Conservation (phyloP, 108 stramenopile species). For the Stephanodiscus minutulus region DNA sequence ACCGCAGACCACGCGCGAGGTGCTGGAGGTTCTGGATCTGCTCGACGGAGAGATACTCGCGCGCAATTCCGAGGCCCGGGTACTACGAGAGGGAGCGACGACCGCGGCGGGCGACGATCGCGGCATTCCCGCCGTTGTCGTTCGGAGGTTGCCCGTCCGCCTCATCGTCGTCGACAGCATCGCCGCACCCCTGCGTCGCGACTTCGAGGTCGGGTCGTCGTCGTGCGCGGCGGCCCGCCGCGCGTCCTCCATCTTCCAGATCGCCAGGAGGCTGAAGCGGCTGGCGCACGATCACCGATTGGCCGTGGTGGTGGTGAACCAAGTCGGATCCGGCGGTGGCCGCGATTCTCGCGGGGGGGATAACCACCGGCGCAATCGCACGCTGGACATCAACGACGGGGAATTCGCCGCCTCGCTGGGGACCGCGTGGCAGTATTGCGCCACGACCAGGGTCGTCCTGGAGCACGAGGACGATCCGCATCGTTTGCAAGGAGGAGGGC, state of each 20-base stretch:
- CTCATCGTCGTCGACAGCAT: constrained; percentile 84
- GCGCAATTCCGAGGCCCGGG: constrained; percentile 51
- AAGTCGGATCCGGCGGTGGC: constrained; percentile 56
- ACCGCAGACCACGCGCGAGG: constrained; percentile 55
- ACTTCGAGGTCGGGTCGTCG: constrained; percentile 53
- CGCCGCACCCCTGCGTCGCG: constrained; percentile 76
- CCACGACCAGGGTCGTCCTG: constrained; percentile 69
- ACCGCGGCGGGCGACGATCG: neutral
- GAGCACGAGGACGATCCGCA: constrained; percentile 56
- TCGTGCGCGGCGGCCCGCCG: constrained; percentile 50
- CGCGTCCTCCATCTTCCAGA: constrained; percentile 62
- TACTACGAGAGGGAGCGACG: no score
- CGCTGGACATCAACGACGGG: constrained; percentile 33
- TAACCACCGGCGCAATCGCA: constrained; percentile 16
- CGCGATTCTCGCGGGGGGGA: neutral
- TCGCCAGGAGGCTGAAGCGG: constrained; percentile 71
- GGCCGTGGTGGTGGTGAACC: constrained; percentile 82
- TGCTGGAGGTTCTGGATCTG: constrained; percentile 47
- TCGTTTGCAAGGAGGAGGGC: constrained; percentile 6
- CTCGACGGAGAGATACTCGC: constrained; percentile 68
- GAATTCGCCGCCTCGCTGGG: constrained; percentile 73
- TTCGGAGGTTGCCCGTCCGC: constrained; percentile 60
- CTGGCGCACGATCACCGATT: constrained; percentile 70
- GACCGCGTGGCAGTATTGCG: constrained; percentile 87
- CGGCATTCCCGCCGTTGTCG: no score